Base-by-base conservation (phyloP, 768 basidiomycete species). In the Leccinum pellstonianum region DNA sequence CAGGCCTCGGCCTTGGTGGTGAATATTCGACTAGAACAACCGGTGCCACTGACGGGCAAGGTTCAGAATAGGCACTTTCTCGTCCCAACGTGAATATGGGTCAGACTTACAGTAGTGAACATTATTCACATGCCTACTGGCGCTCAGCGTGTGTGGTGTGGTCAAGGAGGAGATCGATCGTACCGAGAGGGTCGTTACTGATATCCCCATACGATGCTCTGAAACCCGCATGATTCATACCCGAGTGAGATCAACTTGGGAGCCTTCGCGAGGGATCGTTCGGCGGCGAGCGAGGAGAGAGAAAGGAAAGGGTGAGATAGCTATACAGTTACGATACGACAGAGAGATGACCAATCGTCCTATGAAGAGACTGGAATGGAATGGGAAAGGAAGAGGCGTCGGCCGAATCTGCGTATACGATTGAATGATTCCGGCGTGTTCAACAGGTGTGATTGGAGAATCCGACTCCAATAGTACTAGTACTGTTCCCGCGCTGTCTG, bases 181-280 rank as follows among this genome's bases (percentile, higher is more conserved):
- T 69, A 90, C 90, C 86, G 86, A 68, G 91, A 90, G 1, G 90
- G 65, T 92, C 90, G 31, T 87, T 29, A 29, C 29, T 29, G 85
- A 62, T 91, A 86, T 54, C 90, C 90, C 90, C 90, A 91, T 1
- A 80, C 84, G 19, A 92, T 81, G 14, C 75, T 76, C 67, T 91
- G 90, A 86, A 88, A 27, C 70, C 63, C 2, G 83, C 78, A 67
- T 90, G 29, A 29, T 29, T 9, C 86, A 61, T 83, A 84, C 0
- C 87, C 86, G 17, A 77, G 68, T 63, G 77, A 68, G 31, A 70
- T 64, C 21, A 89, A 68, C 59, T 76, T 77, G 27, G 66, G 29
- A 29, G 29, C 29, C 29, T 29, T 29, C 29, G 29, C 8, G 29
- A 29, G 29, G 29, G 29, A 29, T 29, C 29, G 29, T 29, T 29